Evolutionary conservation across 305 asterid genomes (phyloP).

Genomic region (Ajuga reptans): DNA sequence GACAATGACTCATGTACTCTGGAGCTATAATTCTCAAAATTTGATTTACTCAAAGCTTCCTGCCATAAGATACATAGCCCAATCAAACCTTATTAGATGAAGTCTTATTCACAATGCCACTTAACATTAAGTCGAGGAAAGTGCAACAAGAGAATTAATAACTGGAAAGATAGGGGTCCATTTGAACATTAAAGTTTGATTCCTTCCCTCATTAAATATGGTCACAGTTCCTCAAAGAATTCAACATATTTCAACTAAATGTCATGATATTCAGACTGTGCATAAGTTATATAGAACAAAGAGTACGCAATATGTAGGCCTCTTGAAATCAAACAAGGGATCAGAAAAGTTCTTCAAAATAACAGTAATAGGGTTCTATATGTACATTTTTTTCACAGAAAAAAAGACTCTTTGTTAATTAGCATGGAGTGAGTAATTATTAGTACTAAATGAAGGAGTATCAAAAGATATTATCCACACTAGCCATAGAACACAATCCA

Average conservation of each 20-base stretch:
- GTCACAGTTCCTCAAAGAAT: not conserved
- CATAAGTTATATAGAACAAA: not conserved
- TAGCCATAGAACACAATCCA: not conserved
- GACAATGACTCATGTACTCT: constrained; percentile 84
- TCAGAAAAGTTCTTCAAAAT: not conserved
- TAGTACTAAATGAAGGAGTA: not conserved
- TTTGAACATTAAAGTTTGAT: constrained; percentile 7
- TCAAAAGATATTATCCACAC: not conserved
- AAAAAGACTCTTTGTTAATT: too few species aligned
- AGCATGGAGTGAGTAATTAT: not conserved
- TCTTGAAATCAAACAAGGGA: not conserved
- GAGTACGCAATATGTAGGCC: not conserved
- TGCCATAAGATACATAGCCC: constrained; percentile 29
- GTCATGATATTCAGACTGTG: not conserved
- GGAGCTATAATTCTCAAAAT: constrained; percentile 74
- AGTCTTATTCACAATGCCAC: constrained; percentile 9
- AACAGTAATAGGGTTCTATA: too few species aligned
- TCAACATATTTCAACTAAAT: not conserved
- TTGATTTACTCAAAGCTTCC: constrained; percentile 83
- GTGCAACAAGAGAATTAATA: too few species aligned
- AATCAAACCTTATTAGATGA: constrained; percentile 17
- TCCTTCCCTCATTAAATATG: not conserved
- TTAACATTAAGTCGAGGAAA: not conserved
- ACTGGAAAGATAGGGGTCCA: not conserved
- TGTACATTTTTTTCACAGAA: too few species aligned